Percentiles rank a stretch among this genome's conserved stretches.
These are phyloP conservation scores for Davidsoniella eucalypti DNA, from an alignment of 2,329 filamentous ascomycete species.

Conservation along the genomic window DNA sequence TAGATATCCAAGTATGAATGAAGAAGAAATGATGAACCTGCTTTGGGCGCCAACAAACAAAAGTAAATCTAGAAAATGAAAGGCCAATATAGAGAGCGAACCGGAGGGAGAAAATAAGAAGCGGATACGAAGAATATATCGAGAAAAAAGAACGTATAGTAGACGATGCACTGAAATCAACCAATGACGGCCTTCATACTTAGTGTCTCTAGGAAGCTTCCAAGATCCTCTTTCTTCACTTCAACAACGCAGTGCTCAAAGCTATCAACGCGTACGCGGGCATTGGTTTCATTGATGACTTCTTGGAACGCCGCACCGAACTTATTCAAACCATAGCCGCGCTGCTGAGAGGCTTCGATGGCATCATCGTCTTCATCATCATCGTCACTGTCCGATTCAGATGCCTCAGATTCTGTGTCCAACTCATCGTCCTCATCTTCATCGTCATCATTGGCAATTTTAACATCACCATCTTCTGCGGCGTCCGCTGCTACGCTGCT, in stretches of 20 bases:
- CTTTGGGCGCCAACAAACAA: no score
- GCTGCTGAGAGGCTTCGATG: conserved; percentile 35
- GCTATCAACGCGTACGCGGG: conserved; percentile 79
- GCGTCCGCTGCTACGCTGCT: neutral
- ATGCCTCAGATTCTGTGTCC: conserved; percentile 25
- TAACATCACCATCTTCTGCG: conserved; percentile 8
- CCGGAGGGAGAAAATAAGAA: neutral
- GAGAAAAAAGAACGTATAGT: neutral
- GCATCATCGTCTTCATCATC: conserved; percentile 36
- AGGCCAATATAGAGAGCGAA: no score
- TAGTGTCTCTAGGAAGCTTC: conserved; percentile 75
- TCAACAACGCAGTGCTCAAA: conserved; percentile 97
- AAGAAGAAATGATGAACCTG: no score
- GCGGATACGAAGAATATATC: neutral
- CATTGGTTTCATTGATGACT: conserved; percentile 79
- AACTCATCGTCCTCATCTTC: conserved; percentile 33
- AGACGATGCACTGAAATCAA: conserved; percentile 17
- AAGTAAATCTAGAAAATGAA: no score
- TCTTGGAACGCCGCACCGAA: conserved; percentile 95
- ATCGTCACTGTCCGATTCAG: conserved; percentile 21
- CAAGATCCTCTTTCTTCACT: conserved; percentile 89
- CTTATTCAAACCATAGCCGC: conserved; percentile 63
- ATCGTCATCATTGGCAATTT: conserved; percentile 24
- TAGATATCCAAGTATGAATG: neutral
- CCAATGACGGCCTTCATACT: conserved; percentile 79